Base-by-base conservation (phyloP, 2,329 filamentous ascomycete species). In the Cercospora berteroae region DNA sequence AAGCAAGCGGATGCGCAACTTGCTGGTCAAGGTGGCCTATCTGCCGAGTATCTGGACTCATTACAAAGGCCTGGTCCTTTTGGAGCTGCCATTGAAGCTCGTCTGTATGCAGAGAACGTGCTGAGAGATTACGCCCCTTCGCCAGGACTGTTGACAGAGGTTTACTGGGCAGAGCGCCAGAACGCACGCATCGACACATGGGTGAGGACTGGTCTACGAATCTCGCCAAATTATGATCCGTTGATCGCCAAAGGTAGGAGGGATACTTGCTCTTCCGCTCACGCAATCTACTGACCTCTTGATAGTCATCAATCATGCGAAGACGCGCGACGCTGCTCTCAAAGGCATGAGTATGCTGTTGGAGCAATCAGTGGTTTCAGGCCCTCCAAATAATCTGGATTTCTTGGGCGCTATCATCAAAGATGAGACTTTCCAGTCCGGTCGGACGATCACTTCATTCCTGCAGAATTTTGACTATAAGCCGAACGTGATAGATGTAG, bases 111-210 rank as follows among this genome's bases (percentile, higher is more conserved):
- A 1, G 85, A 87, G 66, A 88, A 87, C 44, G 88, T 88, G 1
- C 79, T 84, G 0, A 83, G 83, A 65, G 81, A 86, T 62, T 90
- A 85, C 71, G 81, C 83, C 0, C 88, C 88, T 1, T 86, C 83
- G 9, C 84, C 88, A 0, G 89, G 88, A 1, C 77, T 84, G 1
- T 76, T 90, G 1, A 86, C 88, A 50, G 79, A 84, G 23, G 84
- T 90, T 0, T 71, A 81, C 16, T 89, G 87, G 82, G 68, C 68
- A 57, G 81, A 84, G n/a, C 74, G 81, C 0, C 70, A 80, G 0
- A 81, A 81, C 4, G 80, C 83, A 25, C 82, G 88, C 4, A 82
- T 90, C 27, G 88, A 90, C 70, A 89, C 87, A 0, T 90, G 88
- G 87, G 81, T 89, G 1, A 81, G 84, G 63, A 83, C 83, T 1